These are phyloP conservation scores for Gillenia trifoliata DNA, from an alignment of 306 rosid genomes.

Conservation along the genomic window DNA sequence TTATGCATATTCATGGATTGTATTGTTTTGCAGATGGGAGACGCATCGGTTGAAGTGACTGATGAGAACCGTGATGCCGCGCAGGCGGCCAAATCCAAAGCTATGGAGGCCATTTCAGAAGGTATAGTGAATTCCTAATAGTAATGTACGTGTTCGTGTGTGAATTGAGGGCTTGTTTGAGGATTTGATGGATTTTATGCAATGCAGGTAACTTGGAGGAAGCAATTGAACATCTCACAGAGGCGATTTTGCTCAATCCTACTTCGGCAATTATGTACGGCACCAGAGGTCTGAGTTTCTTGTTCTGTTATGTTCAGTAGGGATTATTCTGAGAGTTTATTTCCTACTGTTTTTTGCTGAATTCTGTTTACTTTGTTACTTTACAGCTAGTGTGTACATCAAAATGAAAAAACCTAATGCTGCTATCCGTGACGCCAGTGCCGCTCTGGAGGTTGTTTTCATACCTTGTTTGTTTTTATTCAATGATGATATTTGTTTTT, in stretches of 20 bases:
- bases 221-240: slow-evolving; percentile 65
- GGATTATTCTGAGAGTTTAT: not conserved
- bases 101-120: slow-evolving; percentile 74
- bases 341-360: not conserved
- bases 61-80: slow-evolving; percentile 80
- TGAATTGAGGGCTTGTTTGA: not conserved
- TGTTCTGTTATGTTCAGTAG: not conserved
- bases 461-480: not conserved
- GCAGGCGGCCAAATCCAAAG: slow-evolving; percentile 60
- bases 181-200: slow-evolving; percentile 3
- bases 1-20: not conserved
- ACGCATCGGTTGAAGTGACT: slow-evolving; percentile 56
- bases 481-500: not conserved
- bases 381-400: slow-evolving; percentile 72
- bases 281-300: slow-evolving; percentile 56
- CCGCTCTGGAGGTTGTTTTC: slow-evolving; percentile 71
- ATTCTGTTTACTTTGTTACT: slow-evolving; percentile 9
- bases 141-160: not conserved
- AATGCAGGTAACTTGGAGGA: slow-evolving; percentile 64
- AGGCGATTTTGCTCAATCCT: slow-evolving; percentile 78
- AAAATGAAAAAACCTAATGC: slow-evolving; percentile 94
- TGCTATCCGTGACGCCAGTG: slow-evolving; percentile 80
- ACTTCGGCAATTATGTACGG: slow-evolving; percentile 86
- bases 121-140: slow-evolving; percentile 28
- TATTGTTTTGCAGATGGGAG: slow-evolving; percentile 70